Base-by-base conservation (phyloP, 306 rosid species). In the Gastrolobium bilobum region DNA sequence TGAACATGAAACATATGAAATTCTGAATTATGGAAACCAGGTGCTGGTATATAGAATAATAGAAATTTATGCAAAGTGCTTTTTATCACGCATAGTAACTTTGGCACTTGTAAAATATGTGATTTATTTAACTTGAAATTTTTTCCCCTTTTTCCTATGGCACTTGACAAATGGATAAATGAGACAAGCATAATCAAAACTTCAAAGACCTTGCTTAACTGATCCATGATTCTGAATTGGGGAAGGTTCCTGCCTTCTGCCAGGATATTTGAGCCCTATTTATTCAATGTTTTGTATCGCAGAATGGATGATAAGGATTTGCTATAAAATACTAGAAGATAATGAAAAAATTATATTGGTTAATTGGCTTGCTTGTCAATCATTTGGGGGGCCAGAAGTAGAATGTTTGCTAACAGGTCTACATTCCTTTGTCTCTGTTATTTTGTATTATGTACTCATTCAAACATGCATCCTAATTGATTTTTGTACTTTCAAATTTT, bases 401-500 rank as follows among this genome's bases (percentile, higher is more conserved):
- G 54, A 82, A 46, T 57, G 52, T 54, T 29, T 53, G 13, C 60
- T 34, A 51, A 31, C 51, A 20, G 53, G 29, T 58, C 38, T 70
- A 50, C 51, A 14, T 14, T 50, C 31, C 39, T 52, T 54, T 37
- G 29, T 7, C 63, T 66, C 33, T 42, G 42, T 47, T 61, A 34
- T 48, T 47, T 8, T 47, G 69, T 48, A 40, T 70, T 50, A 11
- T 51, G 51, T 63, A 6, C 64, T 30, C 38, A 47, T 33, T 35
- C 40, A 33, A 61, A 20, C 10, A 13, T 2, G 1, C 14, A 7
- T 15, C 74, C 42, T 59, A 39, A 61, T 66, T 54, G 26, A 26
- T 79, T 47, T 76, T 30, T 74, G 69, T 30, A 65, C 69, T n/a
- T 51, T 15, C 44, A 47, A 54, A 72, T 61, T 10, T 76, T 48